Evolutionary conservation across 2,329 filamentous ascomycete genomes (phyloP).

Genomic region (Neocatenulostroma microsporum): DNA sequence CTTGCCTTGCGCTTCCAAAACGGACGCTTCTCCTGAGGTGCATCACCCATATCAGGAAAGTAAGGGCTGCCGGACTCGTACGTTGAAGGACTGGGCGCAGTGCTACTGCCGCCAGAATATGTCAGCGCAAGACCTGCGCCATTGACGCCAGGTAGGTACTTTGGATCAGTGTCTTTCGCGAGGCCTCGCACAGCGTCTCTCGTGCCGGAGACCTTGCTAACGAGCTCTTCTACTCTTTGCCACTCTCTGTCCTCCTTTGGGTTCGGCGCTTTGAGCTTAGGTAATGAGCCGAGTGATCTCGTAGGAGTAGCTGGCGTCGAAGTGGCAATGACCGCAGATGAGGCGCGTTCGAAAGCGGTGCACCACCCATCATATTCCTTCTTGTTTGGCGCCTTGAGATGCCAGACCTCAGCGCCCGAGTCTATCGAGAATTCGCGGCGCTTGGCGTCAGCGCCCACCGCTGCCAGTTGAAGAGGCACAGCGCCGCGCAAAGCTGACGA

Average conservation of each 20-base stretch:
- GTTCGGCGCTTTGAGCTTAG: conserved; percentile 17
- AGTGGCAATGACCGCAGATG: conserved; percentile 31
- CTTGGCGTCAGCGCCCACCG: conserved; percentile 80
- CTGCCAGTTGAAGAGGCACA: conserved; percentile 84
- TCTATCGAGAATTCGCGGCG: conserved; percentile 91
- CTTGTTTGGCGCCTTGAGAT: conserved; percentile 71
- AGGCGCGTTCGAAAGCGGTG: conserved; percentile 69
- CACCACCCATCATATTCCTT: conserved; percentile 88
- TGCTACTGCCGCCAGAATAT: conserved; percentile 21
- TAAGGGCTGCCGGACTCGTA: conserved; percentile 28
- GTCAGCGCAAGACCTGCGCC: conserved; percentile 28
- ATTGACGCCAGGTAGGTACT: conserved; percentile 39
- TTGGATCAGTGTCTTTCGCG: conserved; percentile 73
- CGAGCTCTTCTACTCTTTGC: conserved; percentile 74
- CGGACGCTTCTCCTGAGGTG: conserved; percentile 52
- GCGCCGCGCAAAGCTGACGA: conserved; percentile 87
- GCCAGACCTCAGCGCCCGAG: conserved; percentile 95
- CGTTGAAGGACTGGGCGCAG: conserved; percentile 30
- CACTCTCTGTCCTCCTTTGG: conserved; percentile 70
- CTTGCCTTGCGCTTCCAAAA: conserved; percentile 93
- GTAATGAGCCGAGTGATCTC: conserved; percentile 14
- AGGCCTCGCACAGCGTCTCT: conserved; percentile 80
- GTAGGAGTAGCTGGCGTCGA: conserved; percentile 23
- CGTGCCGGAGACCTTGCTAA: conserved; percentile 78
- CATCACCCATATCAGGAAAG: conserved; percentile 26